phyloP scores from a whole-genome alignment of 2,329 filamentous ascomycete species.

The Phyllosticta capitalensis region DNA sequence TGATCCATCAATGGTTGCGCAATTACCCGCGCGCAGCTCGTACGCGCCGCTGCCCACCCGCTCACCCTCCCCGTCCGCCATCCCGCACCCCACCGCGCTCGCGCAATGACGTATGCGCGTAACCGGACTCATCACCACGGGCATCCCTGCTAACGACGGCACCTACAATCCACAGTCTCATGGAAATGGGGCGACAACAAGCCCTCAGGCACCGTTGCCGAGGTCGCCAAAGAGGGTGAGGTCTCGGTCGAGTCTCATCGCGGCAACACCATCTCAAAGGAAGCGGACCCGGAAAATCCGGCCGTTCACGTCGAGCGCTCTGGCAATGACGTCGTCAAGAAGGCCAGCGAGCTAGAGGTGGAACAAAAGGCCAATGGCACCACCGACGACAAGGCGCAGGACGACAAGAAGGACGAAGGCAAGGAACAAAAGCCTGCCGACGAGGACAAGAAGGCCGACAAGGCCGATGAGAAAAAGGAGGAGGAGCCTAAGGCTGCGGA shows the following conservation, averaged over 20 bases:
- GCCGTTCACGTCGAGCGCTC: slow-evolving; percentile 50
- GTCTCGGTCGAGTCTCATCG: slow-evolving; percentile 51
- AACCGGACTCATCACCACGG: not conserved
- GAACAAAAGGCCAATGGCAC: slow-evolving; percentile 35
- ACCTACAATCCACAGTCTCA: slow-evolving; percentile 38
- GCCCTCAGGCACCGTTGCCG: slow-evolving; percentile 48
- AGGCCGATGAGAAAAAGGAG: slow-evolving; percentile 20
- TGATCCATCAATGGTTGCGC: not conserved
- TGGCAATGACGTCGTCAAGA: slow-evolving; percentile 58
- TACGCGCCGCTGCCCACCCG: not conserved
- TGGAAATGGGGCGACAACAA: slow-evolving; percentile 51
- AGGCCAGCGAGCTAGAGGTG: slow-evolving; percentile 49
- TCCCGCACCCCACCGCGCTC: not conserved
- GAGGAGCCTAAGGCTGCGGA: slow-evolving; percentile 18
- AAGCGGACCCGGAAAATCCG: slow-evolving; percentile 50
- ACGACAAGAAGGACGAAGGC: slow-evolving; percentile 26
- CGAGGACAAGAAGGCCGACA: slow-evolving; percentile 25
- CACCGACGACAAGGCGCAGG: slow-evolving; percentile 16
- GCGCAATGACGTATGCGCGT: slow-evolving; percentile 7
- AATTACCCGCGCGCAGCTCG: not conserved
- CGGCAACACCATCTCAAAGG: slow-evolving; percentile 57
- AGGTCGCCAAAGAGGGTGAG: slow-evolving; percentile 49
- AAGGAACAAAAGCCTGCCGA: slow-evolving; percentile 22
- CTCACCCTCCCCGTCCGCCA: not conserved
- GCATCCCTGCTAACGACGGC: not conserved